A percentile compares a stretch with the other conserved stretches of the same genome.
These are phyloP conservation scores for Aspergillus brasiliensis DNA, from an alignment of 2,329 filamentous ascomycete species.

Conservation along the genomic window DNA sequence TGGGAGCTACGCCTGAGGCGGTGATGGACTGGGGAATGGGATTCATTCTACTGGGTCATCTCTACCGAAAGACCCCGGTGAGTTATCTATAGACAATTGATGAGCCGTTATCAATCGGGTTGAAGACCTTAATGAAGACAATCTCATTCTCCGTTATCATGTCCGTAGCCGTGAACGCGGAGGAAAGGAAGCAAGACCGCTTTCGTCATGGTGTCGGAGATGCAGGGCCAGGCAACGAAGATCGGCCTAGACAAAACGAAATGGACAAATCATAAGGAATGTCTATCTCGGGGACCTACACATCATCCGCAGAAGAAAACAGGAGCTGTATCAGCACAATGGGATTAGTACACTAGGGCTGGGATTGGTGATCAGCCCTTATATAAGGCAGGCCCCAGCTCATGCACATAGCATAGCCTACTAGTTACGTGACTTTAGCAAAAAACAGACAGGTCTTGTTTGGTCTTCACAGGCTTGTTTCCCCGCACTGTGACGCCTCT, in stretches of 20 bases:
- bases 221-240: background rate
- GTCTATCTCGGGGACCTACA: background rate
- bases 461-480: conserved; percentile 12
- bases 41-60: too few relatives aligned
- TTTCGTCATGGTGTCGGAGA: conserved; percentile 1
- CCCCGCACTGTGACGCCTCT: conserved; percentile 23
- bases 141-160: background rate
- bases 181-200: conserved; percentile 1
- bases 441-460: background rate
- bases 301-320: background rate
- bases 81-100: background rate
- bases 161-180: background rate
- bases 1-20: conserved; percentile 1
- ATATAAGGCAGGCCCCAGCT: conserved; percentile 1
- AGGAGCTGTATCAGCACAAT: conserved; percentile 2
- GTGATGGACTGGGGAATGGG: too few relatives aligned
- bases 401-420: background rate
- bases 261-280: conserved; percentile 6
- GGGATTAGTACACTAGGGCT: conserved; percentile 7
- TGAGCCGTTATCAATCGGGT: background rate
- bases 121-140: background rate
- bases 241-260: background rate
- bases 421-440: conserved; percentile 9
- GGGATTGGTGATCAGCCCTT: conserved; percentile 1
- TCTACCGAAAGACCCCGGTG: background rate